Base-by-base conservation (phyloP, 495 filamentous ascomycete species). In the Polyplosphaeria fusca region DNA sequence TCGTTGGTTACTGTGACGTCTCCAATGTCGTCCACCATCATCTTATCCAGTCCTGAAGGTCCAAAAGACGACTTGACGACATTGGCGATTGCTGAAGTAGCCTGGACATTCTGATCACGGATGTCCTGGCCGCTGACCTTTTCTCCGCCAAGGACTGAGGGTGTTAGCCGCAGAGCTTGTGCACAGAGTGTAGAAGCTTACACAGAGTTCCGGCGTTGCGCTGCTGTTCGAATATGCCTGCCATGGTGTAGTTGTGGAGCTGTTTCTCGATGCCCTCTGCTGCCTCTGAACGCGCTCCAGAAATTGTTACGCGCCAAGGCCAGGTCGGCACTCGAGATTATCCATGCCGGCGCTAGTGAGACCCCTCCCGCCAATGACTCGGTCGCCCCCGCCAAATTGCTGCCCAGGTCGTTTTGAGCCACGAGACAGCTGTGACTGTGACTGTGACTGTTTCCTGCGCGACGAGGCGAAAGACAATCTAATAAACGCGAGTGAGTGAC, bases 1-100 rank as follows among this genome's bases (percentile, higher is more conserved):
- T 99, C 93, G 74, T 99, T 99, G 41, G 93, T 99, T 52, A 99
- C 93, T 47, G 94, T 97, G 43, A 99, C 93, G 81, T 99, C 93
- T 66, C 93, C 93, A 71, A 97, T 97, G 68, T 99, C 93, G 73
- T 99, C 93, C 68, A 99, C 94, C 94, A 99, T 97, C 94, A 99
- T 97, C 82, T 99, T 99, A 69, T 99, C 93, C 62, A 99, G 77
- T 28, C 93, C 93, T 55, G 89, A 95, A 54, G 93, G 93, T 37
- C 93, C 93, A 71, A 97, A 99, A 13, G 93, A 99, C 74, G 87
- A 95, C 76, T 95, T 96, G 70, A 99, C 90, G 48, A 96, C 89
- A 85, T 96, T 97, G 71, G 93, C 86, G 70, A 99, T 96, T 41
- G 91, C 90, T 72, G 95, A 89, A 39, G 93, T 97, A 47, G 93